These are phyloP conservation scores for Aspergillus jensenii DNA, from an alignment of 2,329 filamentous ascomycete genomes.

Conservation along the genomic window DNA sequence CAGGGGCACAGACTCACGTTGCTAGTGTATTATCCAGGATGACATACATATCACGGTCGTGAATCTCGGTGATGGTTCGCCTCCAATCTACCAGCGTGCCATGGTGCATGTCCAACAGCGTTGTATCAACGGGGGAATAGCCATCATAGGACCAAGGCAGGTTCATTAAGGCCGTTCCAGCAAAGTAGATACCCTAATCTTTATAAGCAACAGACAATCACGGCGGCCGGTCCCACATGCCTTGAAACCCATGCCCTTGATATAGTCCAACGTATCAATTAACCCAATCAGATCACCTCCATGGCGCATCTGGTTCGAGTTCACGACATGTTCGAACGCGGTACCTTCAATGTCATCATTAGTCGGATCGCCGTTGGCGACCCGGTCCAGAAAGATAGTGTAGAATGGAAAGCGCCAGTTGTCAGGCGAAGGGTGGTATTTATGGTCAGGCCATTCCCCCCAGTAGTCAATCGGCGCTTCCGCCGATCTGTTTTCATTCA, in stretches of 20 bases:
- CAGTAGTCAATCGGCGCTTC: conserved; percentile 58
- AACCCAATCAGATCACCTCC: conserved; percentile 61
- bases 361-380: conserved; percentile 63
- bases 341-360: conserved; percentile 66
- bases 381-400: conserved; percentile 63
- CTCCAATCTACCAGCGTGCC: conserved; percentile 61
- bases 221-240: conserved; percentile 27
- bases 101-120: conserved; percentile 63
- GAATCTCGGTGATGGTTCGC: conserved; percentile 58
- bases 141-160: conserved; percentile 63
- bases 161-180: conserved; percentile 64
- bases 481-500: conserved; percentile 60
- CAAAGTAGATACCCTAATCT: conserved; percentile 58
- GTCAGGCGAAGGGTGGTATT: conserved; percentile 55
- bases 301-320: conserved; percentile 62
- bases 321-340: conserved; percentile 60
- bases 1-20: conserved; percentile 45
- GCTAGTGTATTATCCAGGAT: conserved; percentile 66
- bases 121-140: conserved; percentile 62
- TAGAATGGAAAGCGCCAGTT: conserved; percentile 69
- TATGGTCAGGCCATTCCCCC: conserved; percentile 53
- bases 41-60: conserved; percentile 63
- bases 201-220: not conserved
- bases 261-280: conserved; percentile 61
- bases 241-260: conserved; percentile 65